These are phyloP conservation scores for Cyberlindnera euphorbiiphila DNA, from an alignment of 805 yeast genomes.

Conservation along the genomic window DNA sequence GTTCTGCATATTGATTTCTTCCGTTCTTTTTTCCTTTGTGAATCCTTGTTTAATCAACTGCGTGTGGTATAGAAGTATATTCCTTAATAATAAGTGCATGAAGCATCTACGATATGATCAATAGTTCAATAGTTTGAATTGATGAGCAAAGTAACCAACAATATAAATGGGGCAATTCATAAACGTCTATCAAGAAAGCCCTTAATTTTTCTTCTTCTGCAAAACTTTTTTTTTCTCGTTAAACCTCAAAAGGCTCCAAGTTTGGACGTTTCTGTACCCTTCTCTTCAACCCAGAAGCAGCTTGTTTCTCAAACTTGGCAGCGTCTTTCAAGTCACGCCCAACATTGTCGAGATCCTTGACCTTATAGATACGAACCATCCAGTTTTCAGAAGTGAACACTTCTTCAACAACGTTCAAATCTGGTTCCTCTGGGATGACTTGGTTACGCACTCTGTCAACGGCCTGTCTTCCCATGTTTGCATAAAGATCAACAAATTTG, in stretches of 20 bases:
- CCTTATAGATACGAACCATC: slow-evolving; percentile 91
- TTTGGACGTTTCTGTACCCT: slow-evolving; percentile 48
- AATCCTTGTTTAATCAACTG: too few species aligned
- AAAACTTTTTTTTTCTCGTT: neutral
- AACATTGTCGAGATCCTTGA: slow-evolving; percentile 80
- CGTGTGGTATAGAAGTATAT: too few species aligned
- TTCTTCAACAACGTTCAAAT: slow-evolving; percentile 80
- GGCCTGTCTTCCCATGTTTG: slow-evolving; percentile 53
- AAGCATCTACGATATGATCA: too few species aligned
- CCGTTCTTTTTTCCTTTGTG: neutral
- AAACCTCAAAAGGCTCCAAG: slow-evolving; percentile 33
- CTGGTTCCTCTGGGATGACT: slow-evolving; percentile 53
- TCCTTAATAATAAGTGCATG: too few species aligned
- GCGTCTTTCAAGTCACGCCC: slow-evolving; percentile 75
- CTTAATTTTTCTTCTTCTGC: neutral
- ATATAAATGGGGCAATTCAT: neutral
- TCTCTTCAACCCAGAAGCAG: slow-evolving; percentile 34
- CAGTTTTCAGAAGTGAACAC: slow-evolving; percentile 95
- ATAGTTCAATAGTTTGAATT: too few species aligned
- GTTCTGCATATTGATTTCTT: neutral
- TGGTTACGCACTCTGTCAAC: slow-evolving; percentile 89
- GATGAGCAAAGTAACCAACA: neutral
- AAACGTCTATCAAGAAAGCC: neutral
- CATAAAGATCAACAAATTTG: slow-evolving; percentile 63
- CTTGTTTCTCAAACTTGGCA: slow-evolving; percentile 45